Evolutionary conservation across 306 rosid species (phyloP), one percentile per base, ranked within the genome.

Genomic region (Senna tora): DNA sequence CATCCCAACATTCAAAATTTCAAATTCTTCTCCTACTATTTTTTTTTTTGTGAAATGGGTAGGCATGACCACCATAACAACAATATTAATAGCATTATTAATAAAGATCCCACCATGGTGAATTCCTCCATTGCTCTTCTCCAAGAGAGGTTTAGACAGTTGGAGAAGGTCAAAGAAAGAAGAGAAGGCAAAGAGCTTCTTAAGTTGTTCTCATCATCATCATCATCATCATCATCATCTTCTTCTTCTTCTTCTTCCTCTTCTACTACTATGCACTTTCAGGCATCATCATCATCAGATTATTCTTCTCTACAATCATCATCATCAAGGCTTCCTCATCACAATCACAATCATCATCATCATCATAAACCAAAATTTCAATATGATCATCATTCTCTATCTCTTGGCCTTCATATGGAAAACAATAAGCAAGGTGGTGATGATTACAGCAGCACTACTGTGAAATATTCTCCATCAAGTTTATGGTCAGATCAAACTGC

Each of bases 81-180:
- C 5, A 4, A 36, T 36, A 36, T 2, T 25, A 25, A 25, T 25
- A 25, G 1, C 3, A 25, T 25, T 25, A 25, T 25, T 25, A 25
- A 36, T 36, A 36, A 36, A 4, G 87, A 90, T 74, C 81, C 92
- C 55, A 82, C 89, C 58, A 76, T 57, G 76, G 90, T 79, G 41
- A 82, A 84, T 43, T 82, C 96, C 67, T 94, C 98, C 81, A 94
- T 94, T 77, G 97, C 92, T 68, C 91, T 94, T 28, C 86, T 94
- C 76, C 98, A 94, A 77, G 95, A 91, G 72, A 91, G 98, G 87
- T 94, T 94, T 76, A 89, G 92, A 43, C 89, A 86, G 66, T 85
- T 94, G 84, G 94, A 94, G 86, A 94, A 89, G 82, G 96, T 86
- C 75, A 94, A 91, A 71, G 92, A 87, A 71, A 91, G 87, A 56